Percentiles rank a stretch among this genome's conserved stretches.
These are phyloP conservation scores for Fusarium domesticum DNA, from an alignment of 2,329 filamentous ascomycete species.

Conservation along the genomic window DNA sequence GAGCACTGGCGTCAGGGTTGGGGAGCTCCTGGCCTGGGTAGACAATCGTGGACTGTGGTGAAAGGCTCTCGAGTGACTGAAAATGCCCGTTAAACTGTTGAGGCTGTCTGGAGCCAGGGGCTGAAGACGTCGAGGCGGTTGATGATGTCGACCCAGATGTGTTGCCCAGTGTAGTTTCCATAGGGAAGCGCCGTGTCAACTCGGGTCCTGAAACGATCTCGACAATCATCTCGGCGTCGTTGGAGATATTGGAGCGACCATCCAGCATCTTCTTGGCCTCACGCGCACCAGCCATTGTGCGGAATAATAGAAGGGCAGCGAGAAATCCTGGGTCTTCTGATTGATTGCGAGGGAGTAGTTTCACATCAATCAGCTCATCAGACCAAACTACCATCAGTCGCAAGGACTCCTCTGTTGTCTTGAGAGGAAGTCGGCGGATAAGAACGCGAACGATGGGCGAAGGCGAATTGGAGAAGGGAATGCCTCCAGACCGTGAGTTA, in stretches of 20 bases:
- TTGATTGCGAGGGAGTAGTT: conserved; percentile 49
- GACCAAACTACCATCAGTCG: conserved; percentile 58
- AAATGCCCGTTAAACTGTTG: conserved; percentile 62
- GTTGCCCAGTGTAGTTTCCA: conserved; percentile 21
- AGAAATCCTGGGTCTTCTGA: conserved; percentile 50
- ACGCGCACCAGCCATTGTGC: conserved; percentile 49
- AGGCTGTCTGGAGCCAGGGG: conserved; percentile 47
- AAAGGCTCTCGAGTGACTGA: conserved; percentile 58
- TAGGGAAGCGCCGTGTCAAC: conserved; percentile 27
- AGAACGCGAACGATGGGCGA: conserved; percentile 42
- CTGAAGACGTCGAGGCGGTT: conserved; percentile 38
- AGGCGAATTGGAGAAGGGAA: conserved; percentile 37
- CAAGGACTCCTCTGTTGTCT: conserved; percentile 53
- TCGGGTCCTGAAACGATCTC: conserved; percentile 51
- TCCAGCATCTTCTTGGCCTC: conserved; percentile 58
- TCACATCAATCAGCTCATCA: conserved; percentile 50
- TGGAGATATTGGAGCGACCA: conserved; percentile 51
- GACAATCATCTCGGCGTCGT: conserved; percentile 52
- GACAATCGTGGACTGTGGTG: conserved; percentile 56
- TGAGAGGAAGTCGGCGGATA: conserved; percentile 53
- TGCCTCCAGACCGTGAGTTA: conserved; percentile 39
- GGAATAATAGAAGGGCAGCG: conserved; percentile 54
- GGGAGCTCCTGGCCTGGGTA: conserved; percentile 56
- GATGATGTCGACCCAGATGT: conserved; percentile 24
- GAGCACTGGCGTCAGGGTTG: conserved; percentile 51